phyloP scores from a whole-genome alignment of 306 rosid genomes.

The Casuarina glauca region DNA sequence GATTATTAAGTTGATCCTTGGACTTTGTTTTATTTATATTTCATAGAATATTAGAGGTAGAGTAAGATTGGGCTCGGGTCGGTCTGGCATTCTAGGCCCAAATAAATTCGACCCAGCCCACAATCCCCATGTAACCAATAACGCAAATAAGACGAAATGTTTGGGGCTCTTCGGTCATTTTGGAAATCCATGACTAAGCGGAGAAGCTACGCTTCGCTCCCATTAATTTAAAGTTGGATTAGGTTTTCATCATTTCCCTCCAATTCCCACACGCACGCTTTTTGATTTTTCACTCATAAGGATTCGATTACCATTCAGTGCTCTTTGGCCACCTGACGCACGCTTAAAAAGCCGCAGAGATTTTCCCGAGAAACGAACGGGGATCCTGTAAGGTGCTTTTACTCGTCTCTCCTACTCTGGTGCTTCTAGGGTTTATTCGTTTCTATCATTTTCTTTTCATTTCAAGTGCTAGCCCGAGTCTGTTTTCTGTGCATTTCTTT shows the following conservation, averaged over 20 bases:
- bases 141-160: neutral
- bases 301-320: neutral
- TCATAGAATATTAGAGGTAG: no score
- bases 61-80: no score
- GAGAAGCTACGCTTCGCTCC: conserved; percentile 23
- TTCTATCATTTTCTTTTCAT: neutral
- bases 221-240: conserved; percentile 2
- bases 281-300: neutral
- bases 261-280: conserved; percentile 3
- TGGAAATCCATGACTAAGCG: neutral
- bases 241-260: conserved; percentile 34
- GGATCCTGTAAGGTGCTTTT: neutral
- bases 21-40: no score
- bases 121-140: neutral
- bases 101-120: neutral
- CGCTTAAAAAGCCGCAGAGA: neutral
- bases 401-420: neutral
- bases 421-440: conserved; percentile 15
- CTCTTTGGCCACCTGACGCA: conserved; percentile 1
- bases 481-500: neutral
- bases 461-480: conserved; percentile 10
- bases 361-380: conserved; percentile 10
- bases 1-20: no score
- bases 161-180: conserved; percentile 2
- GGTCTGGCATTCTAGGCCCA: neutral